Evolutionary conservation across 371 early-diverging fungal species (phyloP).

Genomic region (Mucor irregularis): DNA sequence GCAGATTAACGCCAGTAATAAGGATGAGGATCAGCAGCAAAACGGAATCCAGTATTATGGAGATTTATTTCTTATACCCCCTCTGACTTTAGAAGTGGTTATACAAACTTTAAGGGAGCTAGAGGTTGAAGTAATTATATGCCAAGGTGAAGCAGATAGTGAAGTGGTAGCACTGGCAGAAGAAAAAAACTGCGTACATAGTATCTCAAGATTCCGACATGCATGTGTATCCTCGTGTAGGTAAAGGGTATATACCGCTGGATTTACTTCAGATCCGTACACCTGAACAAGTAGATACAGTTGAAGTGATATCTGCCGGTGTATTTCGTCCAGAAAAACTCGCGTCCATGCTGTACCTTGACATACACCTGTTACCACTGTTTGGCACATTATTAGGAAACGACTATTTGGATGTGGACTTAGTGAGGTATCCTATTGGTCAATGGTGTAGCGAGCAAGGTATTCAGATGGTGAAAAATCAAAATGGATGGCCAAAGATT

Average conservation of each 20-base stretch:
- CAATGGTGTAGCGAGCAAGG: constrained; percentile 35
- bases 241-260: constrained; percentile 58
- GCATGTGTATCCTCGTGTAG: constrained; percentile 51
- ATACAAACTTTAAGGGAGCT: constrained; percentile 43
- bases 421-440: constrained; percentile 37
- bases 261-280: constrained; percentile 37
- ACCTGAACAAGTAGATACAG: constrained; percentile 4
- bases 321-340: constrained; percentile 47
- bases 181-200: constrained; percentile 45
- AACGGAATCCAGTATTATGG: constrained; percentile 28
- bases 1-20: constrained; percentile 29
- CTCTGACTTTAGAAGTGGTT: constrained; percentile 53
- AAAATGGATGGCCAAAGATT: constrained; percentile 30
- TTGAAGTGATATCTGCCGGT: constrained; percentile 25
- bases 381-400: constrained; percentile 61
- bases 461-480: constrained; percentile 13
- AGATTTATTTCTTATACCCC: constrained; percentile 55
- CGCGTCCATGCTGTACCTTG: constrained; percentile 38
- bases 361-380: constrained; percentile 37
- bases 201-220: constrained; percentile 65
- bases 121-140: constrained; percentile 30
- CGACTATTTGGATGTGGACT: constrained; percentile 44
- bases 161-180: constrained; percentile 46
- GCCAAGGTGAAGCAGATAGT: constrained; percentile 58
- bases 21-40: background rate